A percentile compares a stretch with the other conserved stretches of the same genome.
phyloP scores from a whole-genome alignment of 495 filamentous ascomycete genomes.

The Podospora pseudocomata region DNA sequence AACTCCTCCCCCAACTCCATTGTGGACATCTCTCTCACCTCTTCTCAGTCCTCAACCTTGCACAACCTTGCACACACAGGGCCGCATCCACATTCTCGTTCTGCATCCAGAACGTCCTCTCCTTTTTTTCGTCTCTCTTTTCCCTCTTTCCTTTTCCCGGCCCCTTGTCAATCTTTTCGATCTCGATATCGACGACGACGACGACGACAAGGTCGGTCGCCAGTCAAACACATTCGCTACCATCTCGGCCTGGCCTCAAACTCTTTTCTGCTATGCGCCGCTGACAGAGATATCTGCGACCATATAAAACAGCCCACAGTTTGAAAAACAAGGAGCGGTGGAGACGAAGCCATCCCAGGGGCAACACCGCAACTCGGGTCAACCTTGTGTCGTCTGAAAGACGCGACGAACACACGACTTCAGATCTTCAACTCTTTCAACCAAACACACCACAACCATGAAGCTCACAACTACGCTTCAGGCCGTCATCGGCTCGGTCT shows the following conservation, averaged over 20 bases:
- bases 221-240: too few relatives aligned
- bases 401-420: neutral
- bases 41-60: neutral
- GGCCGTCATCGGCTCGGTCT: constrained; percentile 47
- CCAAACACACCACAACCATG: constrained; percentile 31
- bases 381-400: neutral
- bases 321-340: neutral
- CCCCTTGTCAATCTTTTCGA: neutral
- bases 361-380: too few relatives aligned
- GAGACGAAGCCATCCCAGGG: neutral
- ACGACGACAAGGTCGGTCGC: too few relatives aligned
- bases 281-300: too few relatives aligned
- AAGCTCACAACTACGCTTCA: constrained; percentile 48
- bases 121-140: constrained; percentile 6
- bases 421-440: neutral
- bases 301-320: too few relatives aligned
- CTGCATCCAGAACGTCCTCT: constrained; percentile 4
- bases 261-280: too few relatives aligned
- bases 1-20: neutral
- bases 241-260: too few relatives aligned
- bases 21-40: neutral
- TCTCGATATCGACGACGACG: too few relatives aligned
- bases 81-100: neutral
- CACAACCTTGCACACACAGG: neutral
- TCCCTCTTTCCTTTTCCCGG: neutral